phyloP scores from a whole-genome alignment of 306 rosid genomes.

The Quercus bicolor region DNA sequence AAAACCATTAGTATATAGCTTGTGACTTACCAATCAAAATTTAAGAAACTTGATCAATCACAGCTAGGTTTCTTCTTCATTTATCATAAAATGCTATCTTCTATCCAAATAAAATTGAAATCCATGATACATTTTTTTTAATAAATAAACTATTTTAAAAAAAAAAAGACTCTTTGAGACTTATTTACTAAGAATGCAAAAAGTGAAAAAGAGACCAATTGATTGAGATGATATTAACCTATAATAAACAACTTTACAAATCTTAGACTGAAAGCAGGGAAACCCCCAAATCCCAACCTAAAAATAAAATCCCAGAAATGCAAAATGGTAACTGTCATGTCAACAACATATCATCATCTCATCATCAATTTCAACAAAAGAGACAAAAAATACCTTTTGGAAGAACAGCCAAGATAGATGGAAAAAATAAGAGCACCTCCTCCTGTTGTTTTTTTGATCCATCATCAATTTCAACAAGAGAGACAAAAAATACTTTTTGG shows the following conservation, averaged over 20 bases:
- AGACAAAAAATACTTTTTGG: neutral
- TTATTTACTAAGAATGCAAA: no score
- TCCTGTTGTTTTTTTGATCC: no score
- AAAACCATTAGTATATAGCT: no score
- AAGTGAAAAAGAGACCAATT: no score
- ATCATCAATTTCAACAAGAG: neutral
- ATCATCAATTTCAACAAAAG: neutral
- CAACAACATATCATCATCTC: slow-evolving; percentile 1
- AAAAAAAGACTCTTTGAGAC: no score
- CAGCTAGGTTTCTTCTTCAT: no score
- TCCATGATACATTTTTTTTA: neutral
- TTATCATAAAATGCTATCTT: neutral
- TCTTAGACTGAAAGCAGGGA: slow-evolving; percentile 69
- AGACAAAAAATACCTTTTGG: no score
- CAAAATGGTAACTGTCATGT: neutral
- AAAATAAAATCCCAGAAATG: slow-evolving; percentile 25
- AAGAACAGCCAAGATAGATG: no score
- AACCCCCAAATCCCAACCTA: slow-evolving; percentile 99
- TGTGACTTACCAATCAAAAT: no score
- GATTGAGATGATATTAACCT: neutral
- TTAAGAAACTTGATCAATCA: no score
- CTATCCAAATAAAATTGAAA: neutral
- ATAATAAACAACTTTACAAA: neutral
- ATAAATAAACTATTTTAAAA: no score
- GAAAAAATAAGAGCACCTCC: no score